phyloP scores from a whole-genome alignment of 2,329 filamentous ascomycete species.

The Sporothrix variecibatus region DNA sequence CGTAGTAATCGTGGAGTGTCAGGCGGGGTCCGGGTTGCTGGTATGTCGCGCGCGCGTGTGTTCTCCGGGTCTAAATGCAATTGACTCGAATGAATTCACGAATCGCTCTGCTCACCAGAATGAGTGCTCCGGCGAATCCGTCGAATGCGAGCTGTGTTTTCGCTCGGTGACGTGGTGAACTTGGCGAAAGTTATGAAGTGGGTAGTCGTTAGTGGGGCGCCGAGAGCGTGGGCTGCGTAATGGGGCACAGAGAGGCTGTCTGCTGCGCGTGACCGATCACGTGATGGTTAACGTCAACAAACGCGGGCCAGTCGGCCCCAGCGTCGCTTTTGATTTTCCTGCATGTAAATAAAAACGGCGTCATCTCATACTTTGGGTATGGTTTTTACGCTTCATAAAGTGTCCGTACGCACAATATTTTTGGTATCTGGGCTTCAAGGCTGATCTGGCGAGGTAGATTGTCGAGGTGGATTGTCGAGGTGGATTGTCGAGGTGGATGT shows the following conservation, averaged over 20 bases:
- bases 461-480: too few relatives aligned
- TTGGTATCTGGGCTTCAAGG: too few relatives aligned
- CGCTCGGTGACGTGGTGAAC: constrained; percentile 6
- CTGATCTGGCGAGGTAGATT: too few relatives aligned
- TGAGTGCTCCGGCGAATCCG: not conserved
- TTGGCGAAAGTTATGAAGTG: not conserved
- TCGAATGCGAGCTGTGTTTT: constrained; percentile 1
- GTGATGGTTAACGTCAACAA: not conserved
- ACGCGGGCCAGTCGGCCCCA: not conserved
- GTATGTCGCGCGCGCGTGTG: not conserved
- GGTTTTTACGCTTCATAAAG: too few relatives aligned
- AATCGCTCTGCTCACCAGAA: not conserved
- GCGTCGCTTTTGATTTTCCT: not conserved
- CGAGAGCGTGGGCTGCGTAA: not conserved
- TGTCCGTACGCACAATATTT: too few relatives aligned
- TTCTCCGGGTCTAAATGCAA: not conserved
- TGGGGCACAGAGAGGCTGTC: not conserved
- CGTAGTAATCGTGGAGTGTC: not conserved
- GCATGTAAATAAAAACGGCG: not conserved
- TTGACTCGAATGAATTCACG: not conserved
- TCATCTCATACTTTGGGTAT: too few relatives aligned
- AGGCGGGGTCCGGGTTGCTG: not conserved
- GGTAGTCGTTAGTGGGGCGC: not conserved
- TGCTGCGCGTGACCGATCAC: not conserved
- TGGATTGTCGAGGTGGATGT: too few relatives aligned